Base-by-base conservation (phyloP, 441 rosid genomes). In the Pelargonium citronellum region DNA sequence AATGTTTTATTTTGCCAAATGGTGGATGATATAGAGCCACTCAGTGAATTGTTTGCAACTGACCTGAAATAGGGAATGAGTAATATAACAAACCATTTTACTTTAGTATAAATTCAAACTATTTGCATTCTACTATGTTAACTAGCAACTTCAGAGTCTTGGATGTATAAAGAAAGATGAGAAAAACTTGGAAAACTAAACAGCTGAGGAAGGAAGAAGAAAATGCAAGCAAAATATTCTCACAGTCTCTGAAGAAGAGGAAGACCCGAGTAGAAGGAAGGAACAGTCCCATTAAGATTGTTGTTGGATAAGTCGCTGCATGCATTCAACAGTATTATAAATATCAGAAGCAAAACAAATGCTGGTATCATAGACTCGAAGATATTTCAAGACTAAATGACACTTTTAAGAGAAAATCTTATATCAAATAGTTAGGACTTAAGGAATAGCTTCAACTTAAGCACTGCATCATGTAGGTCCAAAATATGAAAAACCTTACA, bases 281-380 rank as follows among this genome's bases (percentile, higher is more conserved):
- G 96, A 83, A 95, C 81, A 61, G 78, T 81, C 80, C 99, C 99
- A 13, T 79, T 83, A 67, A 95, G 83, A 57, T 75, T 63, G 82
- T 95, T 95, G 81, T 87, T 79, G 77, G 97, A 86, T 75, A 95
- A 78, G 78, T 81, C 76, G 30, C 99, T 91, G 91, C 83, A 81
- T 70, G 77, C 13, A 79, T 67, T 34, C 68, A 66, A 68, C 44
- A 69, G 11, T 64, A 58, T 8, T 46, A 70, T 65, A 51, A 73
- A 43, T 53, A 74, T 77, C 71, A 70, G 51, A 69, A 63, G 12
- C 39, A 15, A 55, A 46, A 55, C 44, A 72, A 80, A 69, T 67
- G 63, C 64, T 41, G 7, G 65, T 6, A 51, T n/a, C 57, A 66
- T 16, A 46, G 53, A 41, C 11, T 46, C 39, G 16, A 49, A 8